Conservation (phyloP, 164 flowering plant genomes). For the Berberis vulgaris region DNA sequence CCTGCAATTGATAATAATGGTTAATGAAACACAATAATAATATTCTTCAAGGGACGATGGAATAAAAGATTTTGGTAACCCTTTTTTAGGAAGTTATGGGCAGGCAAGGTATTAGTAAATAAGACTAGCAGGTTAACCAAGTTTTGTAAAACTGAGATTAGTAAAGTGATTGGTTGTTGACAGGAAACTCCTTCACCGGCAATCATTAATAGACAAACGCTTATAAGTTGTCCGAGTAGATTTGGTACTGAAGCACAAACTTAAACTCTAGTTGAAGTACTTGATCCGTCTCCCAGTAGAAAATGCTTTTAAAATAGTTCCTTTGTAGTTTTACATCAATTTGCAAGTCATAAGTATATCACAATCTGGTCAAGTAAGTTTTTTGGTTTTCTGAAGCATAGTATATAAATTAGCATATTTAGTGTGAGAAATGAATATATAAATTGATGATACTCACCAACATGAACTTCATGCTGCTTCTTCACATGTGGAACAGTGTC, state of each 20-base stretch:
- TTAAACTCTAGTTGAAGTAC: background rate
- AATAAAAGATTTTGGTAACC: too few species aligned
- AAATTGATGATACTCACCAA: slow-evolving; percentile 38
- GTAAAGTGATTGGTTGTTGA: too few species aligned
- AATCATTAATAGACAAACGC: too few species aligned
- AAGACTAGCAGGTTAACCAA: background rate
- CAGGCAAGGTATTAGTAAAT: background rate
- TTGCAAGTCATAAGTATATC: background rate
- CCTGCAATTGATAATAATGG: slow-evolving; percentile 24
- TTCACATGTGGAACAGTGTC: slow-evolving; percentile 75
- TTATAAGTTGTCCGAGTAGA: too few species aligned
- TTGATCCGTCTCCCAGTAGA: background rate
- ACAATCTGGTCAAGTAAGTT: background rate
- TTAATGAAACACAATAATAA: background rate
- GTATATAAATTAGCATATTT: background rate
- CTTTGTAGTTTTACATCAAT: background rate
- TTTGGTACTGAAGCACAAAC: too few species aligned
- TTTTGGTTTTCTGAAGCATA: background rate
- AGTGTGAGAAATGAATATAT: too few species aligned
- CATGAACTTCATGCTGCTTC: slow-evolving; percentile 65
- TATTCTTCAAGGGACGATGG: background rate
- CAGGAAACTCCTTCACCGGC: too few species aligned
- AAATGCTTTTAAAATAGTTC: background rate
- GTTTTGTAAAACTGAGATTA: too few species aligned
- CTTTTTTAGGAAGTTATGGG: background rate